Evolutionary conservation across 768 basidiomycete species (phyloP).

Genomic region (Leccinum aurantiacum): DNA sequence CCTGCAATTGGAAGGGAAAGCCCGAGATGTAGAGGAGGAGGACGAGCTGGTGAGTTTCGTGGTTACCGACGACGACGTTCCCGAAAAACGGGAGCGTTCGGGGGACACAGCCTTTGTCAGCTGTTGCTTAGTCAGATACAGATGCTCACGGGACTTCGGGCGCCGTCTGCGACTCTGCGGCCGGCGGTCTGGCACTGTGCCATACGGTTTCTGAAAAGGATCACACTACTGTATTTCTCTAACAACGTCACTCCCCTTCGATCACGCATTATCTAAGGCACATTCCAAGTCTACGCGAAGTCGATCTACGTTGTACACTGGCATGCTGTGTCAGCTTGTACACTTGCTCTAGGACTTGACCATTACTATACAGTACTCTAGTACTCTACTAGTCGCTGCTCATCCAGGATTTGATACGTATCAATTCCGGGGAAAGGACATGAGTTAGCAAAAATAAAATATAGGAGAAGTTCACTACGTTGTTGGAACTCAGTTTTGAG

Average conservation of each 20-base stretch:
- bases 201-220: no score
- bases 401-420: conserved; percentile 44
- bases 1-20: conserved; percentile 5
- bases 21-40: conserved; percentile 1
- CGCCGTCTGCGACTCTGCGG: no score
- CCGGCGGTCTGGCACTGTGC: no score
- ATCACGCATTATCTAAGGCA: no score
- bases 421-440: conserved; percentile 25
- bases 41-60: neutral
- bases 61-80: neutral
- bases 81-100: neutral
- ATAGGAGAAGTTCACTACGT: conserved; percentile 26
- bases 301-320: conserved; percentile 20
- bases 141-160: neutral
- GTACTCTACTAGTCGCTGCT: conserved; percentile 39
- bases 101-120: conserved; percentile 10
- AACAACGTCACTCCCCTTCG: no score
- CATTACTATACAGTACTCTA: no score
- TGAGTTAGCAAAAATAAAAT: conserved; percentile 14
- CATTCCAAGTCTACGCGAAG: no score
- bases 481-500: conserved; percentile 36
- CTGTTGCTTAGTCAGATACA: conserved; percentile 20
- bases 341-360: conserved; percentile 46
- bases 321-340: conserved; percentile 23
- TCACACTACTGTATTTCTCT: no score